Evolutionary conservation across 768 basidiomycete species (phyloP).

Genomic region (Ramaria sp.): DNA sequence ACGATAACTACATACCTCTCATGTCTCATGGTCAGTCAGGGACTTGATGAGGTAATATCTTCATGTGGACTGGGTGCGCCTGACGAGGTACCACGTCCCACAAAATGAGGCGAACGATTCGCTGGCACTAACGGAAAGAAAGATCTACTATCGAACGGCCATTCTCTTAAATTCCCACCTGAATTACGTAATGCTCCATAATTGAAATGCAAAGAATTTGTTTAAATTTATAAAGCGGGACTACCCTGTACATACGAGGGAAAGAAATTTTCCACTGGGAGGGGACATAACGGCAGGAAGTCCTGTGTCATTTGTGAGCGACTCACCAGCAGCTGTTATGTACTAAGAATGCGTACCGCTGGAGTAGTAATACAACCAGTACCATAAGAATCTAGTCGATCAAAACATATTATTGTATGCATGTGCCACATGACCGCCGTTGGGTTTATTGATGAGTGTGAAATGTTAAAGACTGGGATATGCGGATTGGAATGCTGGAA

Average conservation of each 20-base stretch:
- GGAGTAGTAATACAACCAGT: not conserved
- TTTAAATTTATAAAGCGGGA: too few relatives aligned
- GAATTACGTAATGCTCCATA: too few relatives aligned
- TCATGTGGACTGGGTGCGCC: not conserved
- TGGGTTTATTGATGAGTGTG: not conserved
- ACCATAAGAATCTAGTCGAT: not conserved
- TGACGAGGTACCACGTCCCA: not conserved
- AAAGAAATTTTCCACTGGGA: not conserved
- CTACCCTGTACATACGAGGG: too few relatives aligned
- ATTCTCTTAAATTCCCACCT: not conserved
- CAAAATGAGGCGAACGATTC: not conserved
- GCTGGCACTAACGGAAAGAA: not conserved
- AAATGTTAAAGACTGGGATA: not conserved
- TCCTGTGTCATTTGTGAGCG: too few relatives aligned
- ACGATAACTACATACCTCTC: not conserved
- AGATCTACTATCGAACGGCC: too few relatives aligned
- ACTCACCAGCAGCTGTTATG: too few relatives aligned
- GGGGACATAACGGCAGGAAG: not conserved
- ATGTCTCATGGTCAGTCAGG: not conserved
- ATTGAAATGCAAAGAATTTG: too few relatives aligned
- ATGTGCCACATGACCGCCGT: not conserved
- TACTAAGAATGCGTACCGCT: not conserved
- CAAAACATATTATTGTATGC: not conserved
- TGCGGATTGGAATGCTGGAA: not conserved
- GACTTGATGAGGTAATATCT: not conserved